A percentile compares a stretch with the other conserved stretches of the same genome.
Evolutionary conservation across 176 grass and related monocot genomes (phyloP).

Genomic region (Lolium perenne): DNA sequence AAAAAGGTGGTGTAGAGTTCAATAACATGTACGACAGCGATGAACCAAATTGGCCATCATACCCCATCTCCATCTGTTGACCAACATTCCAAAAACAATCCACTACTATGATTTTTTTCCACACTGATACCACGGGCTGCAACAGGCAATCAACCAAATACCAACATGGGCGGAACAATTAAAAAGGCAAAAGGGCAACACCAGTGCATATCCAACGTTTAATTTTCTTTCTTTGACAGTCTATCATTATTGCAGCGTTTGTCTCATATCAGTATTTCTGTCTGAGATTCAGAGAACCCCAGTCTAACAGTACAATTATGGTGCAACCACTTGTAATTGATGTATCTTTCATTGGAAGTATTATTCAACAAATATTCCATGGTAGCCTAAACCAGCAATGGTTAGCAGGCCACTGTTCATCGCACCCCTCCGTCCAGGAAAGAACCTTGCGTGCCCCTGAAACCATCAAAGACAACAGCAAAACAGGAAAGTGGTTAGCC

Average conservation of each 20-base stretch:
- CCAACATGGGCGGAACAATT: not conserved
- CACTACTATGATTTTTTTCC: not conserved
- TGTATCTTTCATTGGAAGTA: slow-evolving; percentile 54
- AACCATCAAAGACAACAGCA: slow-evolving; percentile 22
- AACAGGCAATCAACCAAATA: not conserved
- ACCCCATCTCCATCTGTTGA: not conserved
- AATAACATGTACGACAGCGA: not conserved
- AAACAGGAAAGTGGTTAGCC: slow-evolving; percentile 27
- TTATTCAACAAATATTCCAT: slow-evolving; percentile 53
- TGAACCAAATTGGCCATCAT: not conserved
- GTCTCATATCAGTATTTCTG: slow-evolving; percentile 48
- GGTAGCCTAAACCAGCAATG: slow-evolving; percentile 34
- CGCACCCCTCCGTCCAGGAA: slow-evolving; percentile 45
- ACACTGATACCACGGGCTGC: not conserved
- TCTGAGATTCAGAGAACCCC: slow-evolving; percentile 38
- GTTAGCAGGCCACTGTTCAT: slow-evolving; percentile 27
- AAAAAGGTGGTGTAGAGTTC: too few species aligned
- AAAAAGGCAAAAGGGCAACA: not conserved
- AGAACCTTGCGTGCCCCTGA: slow-evolving; percentile 45
- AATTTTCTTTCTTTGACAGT: slow-evolving; percentile 39
- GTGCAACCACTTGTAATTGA: slow-evolving; percentile 41
- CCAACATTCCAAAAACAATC: not conserved
- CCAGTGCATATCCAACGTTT: slow-evolving; percentile 20
- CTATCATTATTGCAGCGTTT: slow-evolving; percentile 48
- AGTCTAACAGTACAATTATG: slow-evolving; percentile 50